Percentiles rank a stretch among this genome's conserved stretches.
These are phyloP conservation scores for Conringia planisiliqua DNA, from an alignment of 345 rosid species.

Conservation along the genomic window DNA sequence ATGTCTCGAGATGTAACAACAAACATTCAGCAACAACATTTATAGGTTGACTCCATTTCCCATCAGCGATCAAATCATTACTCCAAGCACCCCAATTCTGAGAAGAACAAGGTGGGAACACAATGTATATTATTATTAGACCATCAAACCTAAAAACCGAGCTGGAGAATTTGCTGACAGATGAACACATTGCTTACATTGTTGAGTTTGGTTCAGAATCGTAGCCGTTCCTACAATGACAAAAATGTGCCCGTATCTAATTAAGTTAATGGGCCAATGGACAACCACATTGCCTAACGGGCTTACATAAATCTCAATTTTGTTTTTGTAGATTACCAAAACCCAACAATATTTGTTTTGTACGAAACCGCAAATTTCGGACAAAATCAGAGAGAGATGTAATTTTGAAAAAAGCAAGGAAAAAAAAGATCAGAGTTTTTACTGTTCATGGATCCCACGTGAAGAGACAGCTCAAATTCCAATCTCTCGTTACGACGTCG, in stretches of 20 bases:
- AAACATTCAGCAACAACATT: neutral
- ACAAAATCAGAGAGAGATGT: neutral
- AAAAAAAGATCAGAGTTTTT: neutral
- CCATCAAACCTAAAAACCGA: too few species aligned
- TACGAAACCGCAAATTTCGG: constrained; percentile 11
- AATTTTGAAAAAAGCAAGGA: neutral
- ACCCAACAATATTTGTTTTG: neutral
- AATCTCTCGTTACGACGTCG: constrained; percentile 30
- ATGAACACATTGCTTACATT: neutral
- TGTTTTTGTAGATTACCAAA: neutral
- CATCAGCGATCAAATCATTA: neutral
- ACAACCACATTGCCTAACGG: too few species aligned
- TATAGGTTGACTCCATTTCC: neutral
- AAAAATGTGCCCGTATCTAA: too few species aligned
- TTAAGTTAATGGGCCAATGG: too few species aligned
- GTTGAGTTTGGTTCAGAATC: too few species aligned
- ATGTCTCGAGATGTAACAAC: neutral
- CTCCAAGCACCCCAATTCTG: too few species aligned
- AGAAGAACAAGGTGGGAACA: too few species aligned
- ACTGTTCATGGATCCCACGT: constrained; percentile 33
- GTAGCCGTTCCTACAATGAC: too few species aligned
- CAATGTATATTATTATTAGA: too few species aligned
- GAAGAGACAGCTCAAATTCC: constrained; percentile 36
- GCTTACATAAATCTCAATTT: neutral
- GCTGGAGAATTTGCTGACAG: neutral